phyloP scores from a whole-genome alignment of 2,329 filamentous ascomycete genomes.

The Botryosphaeria agaves region DNA sequence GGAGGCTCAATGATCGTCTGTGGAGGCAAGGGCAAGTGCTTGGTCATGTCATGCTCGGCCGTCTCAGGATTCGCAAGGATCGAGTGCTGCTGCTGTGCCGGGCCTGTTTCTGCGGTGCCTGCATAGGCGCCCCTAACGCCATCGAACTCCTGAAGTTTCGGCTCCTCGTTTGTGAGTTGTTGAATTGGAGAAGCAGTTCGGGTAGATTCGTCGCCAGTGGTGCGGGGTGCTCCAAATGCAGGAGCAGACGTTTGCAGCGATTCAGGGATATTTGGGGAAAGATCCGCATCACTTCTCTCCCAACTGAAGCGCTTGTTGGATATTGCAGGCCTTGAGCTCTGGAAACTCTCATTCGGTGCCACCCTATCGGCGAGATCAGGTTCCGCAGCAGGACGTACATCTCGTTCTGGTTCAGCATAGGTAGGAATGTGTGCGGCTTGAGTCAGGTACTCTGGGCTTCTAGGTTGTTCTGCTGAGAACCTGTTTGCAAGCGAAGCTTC shows the following conservation, averaged over 20 bases:
- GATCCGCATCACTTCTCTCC: constrained; percentile 11
- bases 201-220: neutral
- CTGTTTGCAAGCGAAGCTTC: too few species aligned
- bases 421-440: too few species aligned
- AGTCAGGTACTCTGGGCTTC: too few species aligned
- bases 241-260: neutral
- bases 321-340: constrained; percentile 6
- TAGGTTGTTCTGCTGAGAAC: neutral
- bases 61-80: neutral
- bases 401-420: too few species aligned
- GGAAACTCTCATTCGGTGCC: too few species aligned
- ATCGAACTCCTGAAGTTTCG: neutral
- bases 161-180: neutral
- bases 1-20: too few species aligned
- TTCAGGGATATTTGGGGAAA: neutral
- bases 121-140: neutral
- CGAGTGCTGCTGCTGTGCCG: neutral
- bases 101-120: neutral
- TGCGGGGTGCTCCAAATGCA: too few species aligned
- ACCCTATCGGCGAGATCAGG: neutral
- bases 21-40: constrained; percentile 1
- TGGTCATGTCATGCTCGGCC: neutral
- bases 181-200: neutral
- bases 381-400: constrained; percentile 1
- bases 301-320: constrained; percentile 20